These are phyloP conservation scores for Ceratobasidium sp. DNA, from an alignment of 1,284 basidiomycete genomes.

Conservation along the genomic window DNA sequence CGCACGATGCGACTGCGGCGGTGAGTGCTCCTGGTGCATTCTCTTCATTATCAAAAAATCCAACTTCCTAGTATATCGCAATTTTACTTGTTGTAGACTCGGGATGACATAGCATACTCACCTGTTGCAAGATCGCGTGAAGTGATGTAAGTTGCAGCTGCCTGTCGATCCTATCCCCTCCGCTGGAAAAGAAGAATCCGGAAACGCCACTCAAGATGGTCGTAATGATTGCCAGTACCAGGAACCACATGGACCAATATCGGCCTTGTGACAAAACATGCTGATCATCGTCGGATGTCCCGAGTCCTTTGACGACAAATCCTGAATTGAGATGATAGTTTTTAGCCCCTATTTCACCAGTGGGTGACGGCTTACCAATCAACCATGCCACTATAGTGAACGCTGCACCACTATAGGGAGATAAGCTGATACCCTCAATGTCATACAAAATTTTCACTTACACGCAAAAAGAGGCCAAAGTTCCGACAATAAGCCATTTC, in stretches of 20 bases:
- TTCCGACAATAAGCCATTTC: conserved; percentile 12
- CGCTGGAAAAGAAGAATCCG: conserved; percentile 47
- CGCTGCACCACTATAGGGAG: no score
- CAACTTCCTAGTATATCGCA: conserved; percentile 46
- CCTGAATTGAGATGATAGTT: neutral
- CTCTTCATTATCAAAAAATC: conserved; percentile 49
- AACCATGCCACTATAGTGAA: conserved; percentile 51
- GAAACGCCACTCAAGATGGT: conserved; percentile 43
- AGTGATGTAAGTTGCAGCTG: conserved; percentile 35
- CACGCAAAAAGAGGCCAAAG: conserved; percentile 14
- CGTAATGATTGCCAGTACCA: conserved; percentile 47
- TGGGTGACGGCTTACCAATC: conserved; percentile 42
- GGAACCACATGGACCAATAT: conserved; percentile 48
- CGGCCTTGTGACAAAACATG: conserved; percentile 44
- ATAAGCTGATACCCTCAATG: no score
- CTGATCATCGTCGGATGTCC: conserved; percentile 41
- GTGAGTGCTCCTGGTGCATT: conserved; percentile 52
- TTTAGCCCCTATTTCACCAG: neutral
- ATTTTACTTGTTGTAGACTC: no score
- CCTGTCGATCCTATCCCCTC: conserved; percentile 45
- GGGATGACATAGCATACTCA: neutral
- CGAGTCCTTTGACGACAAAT: conserved; percentile 45
- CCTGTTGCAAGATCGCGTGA: conserved; percentile 22
- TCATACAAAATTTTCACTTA: neutral
- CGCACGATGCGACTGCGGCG: conserved; percentile 49